Base-by-base conservation (phyloP, 2,329 filamentous ascomycete species). In the Decorospora gaudefroyi region DNA sequence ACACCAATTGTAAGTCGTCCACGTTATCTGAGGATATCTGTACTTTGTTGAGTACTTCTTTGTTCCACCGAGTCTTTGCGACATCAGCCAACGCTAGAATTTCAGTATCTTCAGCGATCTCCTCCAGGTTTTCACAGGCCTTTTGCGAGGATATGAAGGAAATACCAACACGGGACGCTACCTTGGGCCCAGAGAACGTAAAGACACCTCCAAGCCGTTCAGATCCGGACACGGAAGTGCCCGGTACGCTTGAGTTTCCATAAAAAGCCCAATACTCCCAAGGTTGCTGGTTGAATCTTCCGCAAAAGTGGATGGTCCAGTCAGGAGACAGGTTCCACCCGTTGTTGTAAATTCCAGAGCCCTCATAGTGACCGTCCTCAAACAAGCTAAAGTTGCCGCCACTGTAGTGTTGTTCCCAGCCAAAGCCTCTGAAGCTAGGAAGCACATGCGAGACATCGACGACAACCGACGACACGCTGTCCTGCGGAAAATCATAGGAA, bases 381-480 rank as follows among this genome's bases (percentile, higher is more conserved):
- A 70, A 67, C 2, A 84, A 72, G 1, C 69, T 70, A 19, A 87
- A 79, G 30, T 75, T 76, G 0, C 84, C 84, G n/a, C 78, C 78
- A 4, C 80, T 72, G 57, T 85, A 87, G 23, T 76, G 74, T 62
- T 87, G 84, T n/a, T 79, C 78, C 22, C 84, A 73, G 0, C 81
- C 80, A 52, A 80, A 73, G 0, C 81, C 80, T 23, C 83, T 74
- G 43, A 78, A 85, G 2, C 82, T 85, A 2, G 81, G 76, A 26
- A 87, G 68, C n/a, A 71, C 65, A 49, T 87, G 84, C 1, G 82
- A 85, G 6, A 86, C 80, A 60, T 87, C 84, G 4, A 84, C 79
- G 16, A 86, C 72, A 11, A 86, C 58, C 28, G 80, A 74, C 2
- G 67, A 57, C 2, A 61, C 51, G 1, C 55, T 68, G 19, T 57